Evolutionary conservation across 139 green algal species (phyloP).

Genomic region (Chloropicon primus): DNA sequence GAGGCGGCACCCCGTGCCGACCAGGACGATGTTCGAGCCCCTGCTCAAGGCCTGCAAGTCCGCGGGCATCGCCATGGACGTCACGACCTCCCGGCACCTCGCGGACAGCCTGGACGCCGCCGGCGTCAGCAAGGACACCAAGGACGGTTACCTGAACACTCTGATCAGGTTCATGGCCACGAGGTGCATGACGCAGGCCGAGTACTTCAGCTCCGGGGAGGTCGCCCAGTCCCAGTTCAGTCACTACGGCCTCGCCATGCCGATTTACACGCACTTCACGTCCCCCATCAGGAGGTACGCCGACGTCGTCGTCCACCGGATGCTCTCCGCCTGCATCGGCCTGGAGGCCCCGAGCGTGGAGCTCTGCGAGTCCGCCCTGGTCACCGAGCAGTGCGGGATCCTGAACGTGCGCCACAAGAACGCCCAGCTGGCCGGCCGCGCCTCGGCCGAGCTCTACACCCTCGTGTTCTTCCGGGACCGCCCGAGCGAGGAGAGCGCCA

Average conservation of each 20-base stretch:
- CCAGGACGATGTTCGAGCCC: slow-evolving; percentile 32
- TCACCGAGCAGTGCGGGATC: slow-evolving; percentile 25
- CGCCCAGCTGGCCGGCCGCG: slow-evolving; percentile 80
- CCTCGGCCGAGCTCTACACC: slow-evolving; percentile 87
- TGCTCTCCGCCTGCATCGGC: background rate
- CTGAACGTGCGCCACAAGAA: slow-evolving; percentile 81
- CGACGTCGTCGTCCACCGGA: background rate
- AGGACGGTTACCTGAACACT: slow-evolving; percentile 95
- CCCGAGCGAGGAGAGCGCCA: slow-evolving; percentile 48
- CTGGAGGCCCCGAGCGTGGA: background rate
- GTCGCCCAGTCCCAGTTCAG: slow-evolving; percentile 9
- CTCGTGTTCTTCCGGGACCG: slow-evolving; percentile 84
- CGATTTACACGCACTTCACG: slow-evolving; percentile 44
- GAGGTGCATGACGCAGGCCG: slow-evolving; percentile 82
- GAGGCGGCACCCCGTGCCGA: slow-evolving; percentile 27
- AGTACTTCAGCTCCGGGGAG: slow-evolving; percentile 28
- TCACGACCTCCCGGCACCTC: slow-evolving; percentile 18
- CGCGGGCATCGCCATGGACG: slow-evolving; percentile 23
- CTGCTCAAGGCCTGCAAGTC: slow-evolving; percentile 18
- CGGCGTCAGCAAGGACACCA: slow-evolving; percentile 10
- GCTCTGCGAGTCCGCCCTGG: background rate
- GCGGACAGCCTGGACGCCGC: slow-evolving; percentile 44
- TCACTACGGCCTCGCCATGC: slow-evolving; percentile 38
- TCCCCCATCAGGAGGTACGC: slow-evolving; percentile 40
- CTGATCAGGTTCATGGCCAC: slow-evolving; percentile 93